A percentile compares a stretch with the other conserved stretches of the same genome.
Conservation (phyloP, 2,329 filamentous ascomycete genomes). For the Colletotrichum horii region DNA sequence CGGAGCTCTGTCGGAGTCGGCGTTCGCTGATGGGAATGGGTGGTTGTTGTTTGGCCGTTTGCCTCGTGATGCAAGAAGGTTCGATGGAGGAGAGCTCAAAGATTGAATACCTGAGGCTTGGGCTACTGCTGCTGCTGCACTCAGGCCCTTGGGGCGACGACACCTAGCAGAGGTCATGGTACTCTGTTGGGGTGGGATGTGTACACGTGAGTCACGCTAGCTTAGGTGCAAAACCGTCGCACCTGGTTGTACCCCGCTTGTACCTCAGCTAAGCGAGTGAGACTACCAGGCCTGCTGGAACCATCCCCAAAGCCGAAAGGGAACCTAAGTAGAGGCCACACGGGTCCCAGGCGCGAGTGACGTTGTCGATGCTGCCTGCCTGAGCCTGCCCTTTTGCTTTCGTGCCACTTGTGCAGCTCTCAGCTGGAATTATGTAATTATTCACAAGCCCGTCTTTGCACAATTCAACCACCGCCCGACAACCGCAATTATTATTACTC, state of each 20-base stretch:
- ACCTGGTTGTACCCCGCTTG: slow-evolving; percentile 25
- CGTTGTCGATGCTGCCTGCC: slow-evolving; percentile 41
- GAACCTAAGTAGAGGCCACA: slow-evolving; percentile 1
- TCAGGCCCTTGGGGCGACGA: slow-evolving; percentile 1
- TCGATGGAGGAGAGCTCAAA: slow-evolving; percentile 31
- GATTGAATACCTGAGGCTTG: slow-evolving; percentile 25
- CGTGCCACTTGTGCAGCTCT: background rate
- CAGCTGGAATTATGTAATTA: slow-evolving; percentile 6
- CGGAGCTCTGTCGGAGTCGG: slow-evolving; percentile 3
- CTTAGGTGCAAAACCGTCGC: background rate
- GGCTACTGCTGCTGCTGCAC: slow-evolving; percentile 10
- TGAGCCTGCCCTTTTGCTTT: background rate
- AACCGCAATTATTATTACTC: background rate
- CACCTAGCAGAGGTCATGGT: slow-evolving; percentile 8
- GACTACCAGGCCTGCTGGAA: slow-evolving; percentile 15
- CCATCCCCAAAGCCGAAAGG: background rate
- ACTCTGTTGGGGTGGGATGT: background rate
- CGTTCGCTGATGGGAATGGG: slow-evolving; percentile 6
- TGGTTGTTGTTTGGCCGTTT: slow-evolving; percentile 17
- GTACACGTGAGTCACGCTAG: background rate
- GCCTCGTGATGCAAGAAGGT: slow-evolving; percentile 34
- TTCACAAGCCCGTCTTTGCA: background rate
- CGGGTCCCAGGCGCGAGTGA: slow-evolving; percentile 28
- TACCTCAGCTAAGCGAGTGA: slow-evolving; percentile 6
- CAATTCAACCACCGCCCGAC: background rate